These are phyloP conservation scores for Neurospora tetraspora DNA, from an alignment of 495 filamentous ascomycete genomes.

Conservation along the genomic window DNA sequence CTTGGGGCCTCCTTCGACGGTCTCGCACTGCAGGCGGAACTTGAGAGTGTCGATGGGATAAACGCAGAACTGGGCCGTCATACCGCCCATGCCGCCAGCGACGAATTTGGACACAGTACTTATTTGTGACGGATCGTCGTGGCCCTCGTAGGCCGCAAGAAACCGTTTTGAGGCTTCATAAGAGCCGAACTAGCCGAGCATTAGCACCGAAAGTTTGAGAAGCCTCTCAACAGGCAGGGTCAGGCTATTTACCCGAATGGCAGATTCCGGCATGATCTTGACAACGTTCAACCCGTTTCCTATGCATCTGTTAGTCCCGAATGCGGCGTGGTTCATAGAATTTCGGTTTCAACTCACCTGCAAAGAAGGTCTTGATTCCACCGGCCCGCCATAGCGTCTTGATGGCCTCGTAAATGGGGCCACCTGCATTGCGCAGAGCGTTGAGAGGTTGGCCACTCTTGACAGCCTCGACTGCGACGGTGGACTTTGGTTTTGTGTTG, in stretches of 20 bases:
- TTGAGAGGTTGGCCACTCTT: slow-evolving; percentile 60
- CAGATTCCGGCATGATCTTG: slow-evolving; percentile 97
- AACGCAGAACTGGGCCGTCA: slow-evolving; percentile 91
- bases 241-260: slow-evolving; percentile 51
- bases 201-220: slow-evolving; percentile 10
- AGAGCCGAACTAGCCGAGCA: slow-evolving; percentile 58
- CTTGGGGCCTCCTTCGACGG: slow-evolving; percentile 69
- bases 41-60: slow-evolving; percentile 97
- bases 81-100: slow-evolving; percentile 80
- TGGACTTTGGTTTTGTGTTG: slow-evolving; percentile 56
- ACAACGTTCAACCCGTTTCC: slow-evolving; percentile 94
- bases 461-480: slow-evolving; percentile 49
- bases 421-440: slow-evolving; percentile 55
- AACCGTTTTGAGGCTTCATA: slow-evolving; percentile 91
- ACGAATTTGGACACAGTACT: slow-evolving; percentile 78
- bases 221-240: not conserved
- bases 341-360: slow-evolving; percentile 48
- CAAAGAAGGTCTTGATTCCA: slow-evolving; percentile 88
- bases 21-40: slow-evolving; percentile 92
- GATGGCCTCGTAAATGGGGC: slow-evolving; percentile 61
- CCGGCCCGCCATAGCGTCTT: slow-evolving; percentile 74
- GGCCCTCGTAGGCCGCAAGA: slow-evolving; percentile 79
- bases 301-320: slow-evolving; percentile 32
- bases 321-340: not conserved
- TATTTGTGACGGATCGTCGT: slow-evolving; percentile 69